Evolutionary conservation across 2,329 filamentous ascomycete species (phyloP), one percentile per base, ranked within the genome.

Genomic region (Pestalotiopsis sp.): DNA sequence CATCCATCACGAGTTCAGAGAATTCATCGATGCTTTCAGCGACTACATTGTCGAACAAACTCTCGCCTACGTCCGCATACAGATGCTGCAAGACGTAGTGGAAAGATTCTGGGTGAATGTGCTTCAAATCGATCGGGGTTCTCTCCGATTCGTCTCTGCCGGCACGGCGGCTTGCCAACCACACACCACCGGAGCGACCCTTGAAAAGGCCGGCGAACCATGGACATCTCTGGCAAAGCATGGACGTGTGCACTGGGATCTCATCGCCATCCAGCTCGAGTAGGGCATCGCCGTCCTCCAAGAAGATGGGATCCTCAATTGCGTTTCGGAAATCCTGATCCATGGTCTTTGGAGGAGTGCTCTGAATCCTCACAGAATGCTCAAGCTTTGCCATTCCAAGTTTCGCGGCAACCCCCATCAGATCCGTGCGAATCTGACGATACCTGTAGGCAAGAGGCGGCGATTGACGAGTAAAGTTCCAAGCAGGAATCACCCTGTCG

Each of bases 181-280:
- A 99, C 73, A 89, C 88, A 0, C 96, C 96, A 56, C 88, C 87
- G 7, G 96, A 93, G 58, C 94, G 91, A n/a, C 96, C 96, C 73
- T 93, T 86, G 79, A 98, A 98, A 58, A 99, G 85, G 1, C 92
- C 93, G 71, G 95, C 86, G 72, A 99, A 99, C 85, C 98, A 99
- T 0, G 94, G 94, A 74, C 95, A 98, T 72, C 96, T 87, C 75
- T 91, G 90, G 72, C 94, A 95, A 45, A 98, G 79, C 3, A 98
- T 80, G 4, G 90, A 85, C 72, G 93, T 95, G 75, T 99, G 96
- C 1, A 92, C 91, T 14, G 84, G 83, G 41, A 94, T 82, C 36
- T 91, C 91, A n/a, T 89, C 88, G 25, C 91, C 92, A 69, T 93
- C 89, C 12, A 98, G 85, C 73, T 97, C 91, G 20, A 98, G 83